Evolutionary conservation across 2,329 filamentous ascomycete genomes (phyloP).

Genomic region (Aspergillus pseudotamarii): DNA sequence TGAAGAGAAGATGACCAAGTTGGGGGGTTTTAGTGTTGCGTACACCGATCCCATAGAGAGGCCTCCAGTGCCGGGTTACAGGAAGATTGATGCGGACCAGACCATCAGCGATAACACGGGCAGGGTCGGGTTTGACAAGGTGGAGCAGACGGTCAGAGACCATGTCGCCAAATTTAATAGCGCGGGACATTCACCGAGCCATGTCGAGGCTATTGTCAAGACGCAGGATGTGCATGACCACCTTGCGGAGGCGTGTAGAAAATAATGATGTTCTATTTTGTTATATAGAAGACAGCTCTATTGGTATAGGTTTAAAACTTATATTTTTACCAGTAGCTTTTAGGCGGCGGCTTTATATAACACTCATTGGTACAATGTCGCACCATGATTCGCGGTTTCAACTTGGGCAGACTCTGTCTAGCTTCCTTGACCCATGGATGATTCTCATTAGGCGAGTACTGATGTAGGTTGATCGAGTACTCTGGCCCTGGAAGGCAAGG

Average conservation of each 20-base stretch:
- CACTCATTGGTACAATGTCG: background rate
- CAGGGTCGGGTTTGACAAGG: background rate
- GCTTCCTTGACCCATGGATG: background rate
- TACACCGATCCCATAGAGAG: background rate
- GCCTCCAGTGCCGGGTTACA: background rate
- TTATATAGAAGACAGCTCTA: background rate
- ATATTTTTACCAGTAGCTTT: too few relatives aligned
- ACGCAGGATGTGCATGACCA: background rate
- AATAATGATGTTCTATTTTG: accelerated
- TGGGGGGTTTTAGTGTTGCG: background rate
- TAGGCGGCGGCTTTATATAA: background rate
- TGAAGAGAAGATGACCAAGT: background rate
- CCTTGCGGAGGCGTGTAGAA: background rate
- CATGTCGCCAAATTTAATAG: background rate
- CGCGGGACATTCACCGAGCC: background rate
- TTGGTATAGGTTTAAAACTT: background rate
- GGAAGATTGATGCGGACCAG: background rate
- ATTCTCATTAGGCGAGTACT: background rate
- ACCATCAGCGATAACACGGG: background rate
- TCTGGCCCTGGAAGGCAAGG: background rate
- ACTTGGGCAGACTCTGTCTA: background rate
- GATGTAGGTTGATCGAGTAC: background rate
- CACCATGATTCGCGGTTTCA: background rate
- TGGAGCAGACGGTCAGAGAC: background rate
- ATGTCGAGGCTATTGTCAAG: background rate